These are phyloP conservation scores for Rhynchosporium graminicola DNA, from an alignment of 2,329 filamentous ascomycete genomes.

Conservation along the genomic window DNA sequence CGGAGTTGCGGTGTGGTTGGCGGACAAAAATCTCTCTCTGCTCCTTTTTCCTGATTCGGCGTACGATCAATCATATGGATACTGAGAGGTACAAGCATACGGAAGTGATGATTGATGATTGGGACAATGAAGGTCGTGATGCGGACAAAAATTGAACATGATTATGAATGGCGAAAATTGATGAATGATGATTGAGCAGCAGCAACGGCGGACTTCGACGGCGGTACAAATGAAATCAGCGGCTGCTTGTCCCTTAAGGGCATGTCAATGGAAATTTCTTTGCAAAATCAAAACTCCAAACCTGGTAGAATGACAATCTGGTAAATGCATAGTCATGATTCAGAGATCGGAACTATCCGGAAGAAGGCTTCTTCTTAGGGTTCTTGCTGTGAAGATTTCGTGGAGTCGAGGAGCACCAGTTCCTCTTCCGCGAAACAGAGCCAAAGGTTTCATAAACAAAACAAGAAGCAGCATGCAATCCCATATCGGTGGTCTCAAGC, in stretches of 20 bases:
- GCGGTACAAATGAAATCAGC: constrained; percentile 1
- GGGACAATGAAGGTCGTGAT: background rate
- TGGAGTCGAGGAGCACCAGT: too few species aligned
- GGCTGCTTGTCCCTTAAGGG: constrained; percentile 14
- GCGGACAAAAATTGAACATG: background rate
- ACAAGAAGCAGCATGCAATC: background rate
- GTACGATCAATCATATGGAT: constrained; percentile 9
- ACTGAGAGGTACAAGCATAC: constrained; percentile 3
- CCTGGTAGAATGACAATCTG: background rate
- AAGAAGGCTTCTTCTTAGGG: too few species aligned
- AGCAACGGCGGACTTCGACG: constrained; percentile 1
- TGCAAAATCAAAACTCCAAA: background rate
- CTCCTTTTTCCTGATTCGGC: constrained; percentile 11
- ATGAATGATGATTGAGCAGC: constrained; percentile 14
- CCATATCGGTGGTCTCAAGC: background rate
- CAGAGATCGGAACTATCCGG: too few species aligned
- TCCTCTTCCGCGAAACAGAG: too few species aligned
- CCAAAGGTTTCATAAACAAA: too few species aligned
- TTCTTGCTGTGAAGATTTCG: too few species aligned
- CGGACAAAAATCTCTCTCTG: constrained; percentile 1
- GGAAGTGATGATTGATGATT: constrained; percentile 5
- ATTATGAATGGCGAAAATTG: constrained; percentile 9
- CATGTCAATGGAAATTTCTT: background rate
- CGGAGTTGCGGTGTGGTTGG: constrained; percentile 14
- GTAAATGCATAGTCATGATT: background rate